Base-by-base conservation (phyloP, 176 grass and related monocot genomes). In the Musa beccarii region DNA sequence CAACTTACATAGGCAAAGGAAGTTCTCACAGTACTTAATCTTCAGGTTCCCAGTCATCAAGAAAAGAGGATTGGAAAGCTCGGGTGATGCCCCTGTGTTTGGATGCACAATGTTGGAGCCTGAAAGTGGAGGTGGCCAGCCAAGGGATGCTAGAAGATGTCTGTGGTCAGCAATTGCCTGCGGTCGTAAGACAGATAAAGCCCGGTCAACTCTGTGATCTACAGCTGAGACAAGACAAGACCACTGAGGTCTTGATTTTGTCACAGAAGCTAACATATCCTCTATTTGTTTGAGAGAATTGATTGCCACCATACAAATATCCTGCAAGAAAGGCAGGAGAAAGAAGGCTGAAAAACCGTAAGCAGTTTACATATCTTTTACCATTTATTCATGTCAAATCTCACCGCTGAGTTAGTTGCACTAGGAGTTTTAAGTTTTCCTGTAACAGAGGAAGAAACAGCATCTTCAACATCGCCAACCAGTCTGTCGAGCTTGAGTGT, bases 141-240 rank as follows among this genome's bases (percentile, higher is more conserved):
- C 84, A 82, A 99, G 83, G 80, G 91, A 94, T 52, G 81, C 76
- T 50, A 99, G 75, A 73, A 94, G 83, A 81, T 81, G 71, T 78
- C 79, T 83, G 89, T 99, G 91, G 69, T 99, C 91, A 79, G 92
- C 86, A 88, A 99, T 92, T 64, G 91, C 82, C 72, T 99, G 95
- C 19, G 91, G 91, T 81, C 95, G 84, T 82, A 99, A 63, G 79
- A 92, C 23, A 83, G 90, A 90, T 86, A 94, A 87, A 87, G 95
- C 87, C 72, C 95, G 74, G 66, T 99, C 88, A 73, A 94, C 88
- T 84, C 95, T 84, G 64, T 94, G 82, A 82, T 99, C 95, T 59
- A 88, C 95, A 67, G 86, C 86, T 84, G 88, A 94, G 76, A 91
- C 66, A 62, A 99, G 84, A 6, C 43, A 69, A 68, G 61, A 67